These are phyloP conservation scores for Anethum foeniculum DNA, from an alignment of 140 eudicot species.

Conservation along the genomic window DNA sequence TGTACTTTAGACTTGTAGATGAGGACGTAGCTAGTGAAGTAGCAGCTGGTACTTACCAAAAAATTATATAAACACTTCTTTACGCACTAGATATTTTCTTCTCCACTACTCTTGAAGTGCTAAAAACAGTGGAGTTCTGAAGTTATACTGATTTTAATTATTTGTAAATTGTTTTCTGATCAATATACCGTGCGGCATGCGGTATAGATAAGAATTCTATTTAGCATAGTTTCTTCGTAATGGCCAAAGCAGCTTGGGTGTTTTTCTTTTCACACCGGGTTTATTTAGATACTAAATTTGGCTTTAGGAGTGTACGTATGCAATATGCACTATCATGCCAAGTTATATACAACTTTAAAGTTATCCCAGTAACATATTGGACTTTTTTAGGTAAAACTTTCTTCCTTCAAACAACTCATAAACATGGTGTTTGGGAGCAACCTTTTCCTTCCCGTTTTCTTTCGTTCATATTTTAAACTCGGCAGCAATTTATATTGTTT, in stretches of 20 bases:
- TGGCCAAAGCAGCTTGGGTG: background rate
- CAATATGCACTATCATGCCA: background rate
- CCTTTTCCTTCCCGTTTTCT: background rate
- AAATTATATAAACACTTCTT: too few relatives aligned
- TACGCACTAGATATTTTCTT: too few relatives aligned
- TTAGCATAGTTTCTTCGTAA: background rate
- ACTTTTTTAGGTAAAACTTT: background rate
- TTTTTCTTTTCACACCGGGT: background rate
- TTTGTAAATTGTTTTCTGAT: background rate
- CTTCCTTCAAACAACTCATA: background rate
- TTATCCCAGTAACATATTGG: background rate
- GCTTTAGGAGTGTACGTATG: background rate
- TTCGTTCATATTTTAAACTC: background rate
- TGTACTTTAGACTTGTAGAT: too few relatives aligned
- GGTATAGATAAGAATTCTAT: background rate
- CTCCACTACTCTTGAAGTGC: too few relatives aligned
- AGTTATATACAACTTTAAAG: background rate
- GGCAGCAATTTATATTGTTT: background rate
- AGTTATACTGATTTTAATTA: too few relatives aligned
- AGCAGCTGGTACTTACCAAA: too few relatives aligned
- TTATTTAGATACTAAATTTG: background rate
- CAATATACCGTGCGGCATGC: background rate
- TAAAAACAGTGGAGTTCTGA: too few relatives aligned
- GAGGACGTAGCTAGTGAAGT: too few relatives aligned
- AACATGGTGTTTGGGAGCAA: background rate